Conservation (phyloP, 2,329 filamentous ascomycete genomes). For the Alternaria metachromatica region DNA sequence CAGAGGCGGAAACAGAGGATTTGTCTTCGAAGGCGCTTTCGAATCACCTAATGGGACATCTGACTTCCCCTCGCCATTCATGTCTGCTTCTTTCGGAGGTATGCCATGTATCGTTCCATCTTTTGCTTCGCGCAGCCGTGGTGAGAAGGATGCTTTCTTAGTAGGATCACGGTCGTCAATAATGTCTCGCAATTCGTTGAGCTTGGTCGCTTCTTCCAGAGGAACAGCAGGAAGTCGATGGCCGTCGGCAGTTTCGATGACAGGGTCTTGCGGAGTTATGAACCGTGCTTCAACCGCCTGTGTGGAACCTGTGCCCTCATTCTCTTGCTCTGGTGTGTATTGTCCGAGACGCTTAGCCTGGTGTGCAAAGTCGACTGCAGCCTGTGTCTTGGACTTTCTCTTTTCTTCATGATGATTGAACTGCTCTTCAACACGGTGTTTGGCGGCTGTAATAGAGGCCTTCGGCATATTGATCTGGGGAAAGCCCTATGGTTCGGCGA, state of each 20-base stretch:
- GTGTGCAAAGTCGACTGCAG: slow-evolving; percentile 63
- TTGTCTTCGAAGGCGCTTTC: slow-evolving; percentile 70
- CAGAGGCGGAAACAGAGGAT: slow-evolving; percentile 83
- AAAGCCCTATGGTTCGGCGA: slow-evolving; percentile 19
- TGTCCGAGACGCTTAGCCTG: slow-evolving; percentile 62
- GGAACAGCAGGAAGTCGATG: slow-evolving; percentile 72
- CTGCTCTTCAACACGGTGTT: slow-evolving; percentile 19
- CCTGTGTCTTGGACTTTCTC: slow-evolving; percentile 40
- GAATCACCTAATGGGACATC: slow-evolving; percentile 54
- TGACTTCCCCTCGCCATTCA: slow-evolving; percentile 52
- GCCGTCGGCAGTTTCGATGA: slow-evolving; percentile 72
- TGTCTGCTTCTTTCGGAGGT: slow-evolving; percentile 26
- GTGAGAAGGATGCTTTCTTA: slow-evolving; percentile 32
- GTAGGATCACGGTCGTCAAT: slow-evolving; percentile 50
- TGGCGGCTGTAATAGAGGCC: slow-evolving; percentile 19
- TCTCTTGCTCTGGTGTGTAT: slow-evolving; percentile 50
- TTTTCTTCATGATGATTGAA: slow-evolving; percentile 26
- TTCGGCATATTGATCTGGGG: slow-evolving; percentile 31
- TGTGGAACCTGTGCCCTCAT: slow-evolving; percentile 54
- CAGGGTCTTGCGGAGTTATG: slow-evolving; percentile 72
- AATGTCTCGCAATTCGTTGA: slow-evolving; percentile 68
- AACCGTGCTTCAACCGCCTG: slow-evolving; percentile 67
- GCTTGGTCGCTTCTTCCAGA: slow-evolving; percentile 70
- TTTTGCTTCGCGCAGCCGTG: slow-evolving; percentile 48
- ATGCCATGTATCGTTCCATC: slow-evolving; percentile 53